These are phyloP conservation scores for Emergomyces pasteurianus DNA, from an alignment of 2,329 filamentous ascomycete genomes.

Conservation along the genomic window DNA sequence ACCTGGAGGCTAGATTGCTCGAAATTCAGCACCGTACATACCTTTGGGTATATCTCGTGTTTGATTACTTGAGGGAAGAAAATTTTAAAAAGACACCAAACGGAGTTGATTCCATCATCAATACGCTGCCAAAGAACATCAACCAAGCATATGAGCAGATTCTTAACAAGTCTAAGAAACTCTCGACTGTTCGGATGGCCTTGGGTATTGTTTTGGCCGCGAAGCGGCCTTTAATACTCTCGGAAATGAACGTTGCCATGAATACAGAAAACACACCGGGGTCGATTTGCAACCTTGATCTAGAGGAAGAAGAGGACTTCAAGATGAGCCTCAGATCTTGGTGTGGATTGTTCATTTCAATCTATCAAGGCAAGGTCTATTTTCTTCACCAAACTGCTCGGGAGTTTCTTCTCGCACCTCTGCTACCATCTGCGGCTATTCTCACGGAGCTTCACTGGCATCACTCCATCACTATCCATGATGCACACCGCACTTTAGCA, in stretches of 20 bases:
- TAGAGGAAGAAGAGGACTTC: neutral
- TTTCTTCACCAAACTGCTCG: neutral
- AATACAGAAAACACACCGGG: neutral
- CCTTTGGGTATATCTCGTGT: neutral
- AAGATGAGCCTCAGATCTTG: neutral
- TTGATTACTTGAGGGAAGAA: neutral
- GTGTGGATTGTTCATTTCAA: neutral
- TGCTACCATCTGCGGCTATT: neutral
- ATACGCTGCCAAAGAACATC: neutral
- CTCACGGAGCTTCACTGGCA: neutral
- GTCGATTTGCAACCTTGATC: neutral
- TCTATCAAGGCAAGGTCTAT: neutral
- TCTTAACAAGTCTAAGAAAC: neutral
- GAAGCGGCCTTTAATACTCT: neutral
- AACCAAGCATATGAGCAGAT: neutral
- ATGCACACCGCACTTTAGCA: neutral
- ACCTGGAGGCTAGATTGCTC: neutral
- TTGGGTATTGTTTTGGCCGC: neutral
- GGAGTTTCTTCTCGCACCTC: neutral
- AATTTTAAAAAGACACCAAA: neutral
- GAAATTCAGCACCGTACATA: neutral
- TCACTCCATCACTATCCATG: neutral
- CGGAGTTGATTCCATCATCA: neutral
- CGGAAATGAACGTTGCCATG: neutral
- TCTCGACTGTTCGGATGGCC: neutral